Evolutionary conservation across 139 green algal genomes (phyloP), one percentile per base, ranked within the genome.

Genomic region (Parachlorella kessleri): DNA sequence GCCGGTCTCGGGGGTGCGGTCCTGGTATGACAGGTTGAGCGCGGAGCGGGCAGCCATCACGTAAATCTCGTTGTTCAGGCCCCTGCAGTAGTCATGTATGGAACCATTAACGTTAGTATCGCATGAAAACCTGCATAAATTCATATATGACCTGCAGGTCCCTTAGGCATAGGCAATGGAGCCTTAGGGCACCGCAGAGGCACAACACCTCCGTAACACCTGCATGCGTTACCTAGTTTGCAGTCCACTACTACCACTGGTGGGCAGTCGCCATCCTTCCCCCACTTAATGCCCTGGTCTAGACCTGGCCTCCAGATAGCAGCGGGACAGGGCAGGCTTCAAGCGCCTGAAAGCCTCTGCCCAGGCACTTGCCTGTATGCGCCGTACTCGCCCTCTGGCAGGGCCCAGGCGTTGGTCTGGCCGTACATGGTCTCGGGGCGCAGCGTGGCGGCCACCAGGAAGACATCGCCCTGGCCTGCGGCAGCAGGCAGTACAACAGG

Each of bases 371-470:
- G 28, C 63, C 24, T 79, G 89, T 90, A 98, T 0, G 94, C 96
- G 41, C 92, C 96, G 73, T 99, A 99, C 53, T 97, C 75, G 24
- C 97, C 97, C 26, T 98, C 93, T 0, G 97, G 97, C 84, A 99
- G 90, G n/a, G 92, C 91, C 97, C 97, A 99, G 82, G 86, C 95
- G 89, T 99, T 99, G 72, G 95, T 98, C 90, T 99, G 96, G 36
- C 97, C 97, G 76, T 97, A 98, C 96, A 99, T 99, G n/a, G 97
- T 99, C 87, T 99, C 97, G 0, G 96, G 96, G 0, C 97, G 88
- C 78, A 99, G 89, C 24, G 97, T 99, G 55, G 96, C 97, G 0
- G 96, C 95, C 84, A 98, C 80, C 10, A 99, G 84, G 87, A 88
- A 99, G 21, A 99, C 91, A 0, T 76, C 33, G 28, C 88, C 89